These are phyloP conservation scores for Arthrobotrys entomopaga DNA, from an alignment of 2,329 filamentous ascomycete genomes.

Conservation along the genomic window DNA sequence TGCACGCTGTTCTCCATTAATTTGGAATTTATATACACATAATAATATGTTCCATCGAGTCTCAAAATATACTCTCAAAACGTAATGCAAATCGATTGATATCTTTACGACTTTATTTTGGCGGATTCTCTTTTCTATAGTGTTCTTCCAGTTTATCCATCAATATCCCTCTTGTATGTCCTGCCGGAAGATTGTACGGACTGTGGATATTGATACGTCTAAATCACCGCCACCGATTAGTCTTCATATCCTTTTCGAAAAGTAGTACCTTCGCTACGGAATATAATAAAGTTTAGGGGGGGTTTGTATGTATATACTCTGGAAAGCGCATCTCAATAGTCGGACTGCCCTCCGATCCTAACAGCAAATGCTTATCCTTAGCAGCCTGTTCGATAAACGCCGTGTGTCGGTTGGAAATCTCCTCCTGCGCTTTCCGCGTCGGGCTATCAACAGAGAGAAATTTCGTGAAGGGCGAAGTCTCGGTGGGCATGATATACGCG, in stretches of 20 bases:
- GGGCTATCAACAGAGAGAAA: conserved; percentile 20
- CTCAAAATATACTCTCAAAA: conserved; percentile 4
- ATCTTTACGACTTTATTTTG: conserved; percentile 23
- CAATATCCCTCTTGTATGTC: conserved; percentile 45
- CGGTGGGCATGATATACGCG: conserved; percentile 41
- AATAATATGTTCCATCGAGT: neutral
- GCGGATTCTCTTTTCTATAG: conserved; percentile 52
- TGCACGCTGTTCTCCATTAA: conserved; percentile 1
- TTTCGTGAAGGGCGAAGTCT: conserved; percentile 29
- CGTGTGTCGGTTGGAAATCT: conserved; percentile 52
- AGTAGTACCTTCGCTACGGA: neutral
- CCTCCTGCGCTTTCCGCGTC: conserved; percentile 35
- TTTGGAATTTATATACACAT: conserved; percentile 43
- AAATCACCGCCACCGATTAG: conserved; percentile 19
- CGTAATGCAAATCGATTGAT: neutral
- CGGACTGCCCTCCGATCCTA: conserved; percentile 22
- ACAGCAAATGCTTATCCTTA: conserved; percentile 42
- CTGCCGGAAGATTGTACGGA: conserved; percentile 36
- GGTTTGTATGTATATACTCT: conserved; percentile 49
- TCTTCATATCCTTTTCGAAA: neutral
- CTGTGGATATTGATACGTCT: conserved; percentile 47
- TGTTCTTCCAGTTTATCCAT: conserved; percentile 51
- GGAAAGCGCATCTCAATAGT: conserved; percentile 44
- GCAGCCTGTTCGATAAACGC: conserved; percentile 45
- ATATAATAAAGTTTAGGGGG: neutral